Conservation (phyloP, 495 filamentous ascomycete genomes). For the Xylaria intraflava region DNA sequence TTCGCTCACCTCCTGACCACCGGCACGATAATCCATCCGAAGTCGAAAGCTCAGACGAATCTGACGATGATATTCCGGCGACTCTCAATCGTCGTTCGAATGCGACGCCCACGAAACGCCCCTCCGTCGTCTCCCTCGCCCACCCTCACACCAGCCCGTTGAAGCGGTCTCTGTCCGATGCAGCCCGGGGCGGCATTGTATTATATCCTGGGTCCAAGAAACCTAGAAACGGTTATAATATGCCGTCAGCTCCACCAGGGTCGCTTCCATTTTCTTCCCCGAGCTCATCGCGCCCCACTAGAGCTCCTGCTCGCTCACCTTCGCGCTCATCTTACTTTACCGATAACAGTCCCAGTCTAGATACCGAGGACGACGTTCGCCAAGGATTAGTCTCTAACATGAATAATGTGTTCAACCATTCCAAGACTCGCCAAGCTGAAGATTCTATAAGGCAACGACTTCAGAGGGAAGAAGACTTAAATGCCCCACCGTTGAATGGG, state of each 20-base stretch:
- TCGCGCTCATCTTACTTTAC: not conserved
- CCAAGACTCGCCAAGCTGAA: not conserved
- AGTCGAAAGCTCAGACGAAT: constrained; percentile 14
- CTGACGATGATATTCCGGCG: constrained; percentile 10
- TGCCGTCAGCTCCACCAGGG: not conserved
- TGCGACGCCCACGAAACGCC: constrained; percentile 3
- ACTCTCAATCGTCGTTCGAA: not conserved
- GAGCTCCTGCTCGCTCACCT: not conserved
- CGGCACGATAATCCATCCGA: not conserved
- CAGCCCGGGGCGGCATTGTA: not conserved
- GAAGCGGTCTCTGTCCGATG: constrained; percentile 4
- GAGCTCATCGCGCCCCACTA: not conserved
- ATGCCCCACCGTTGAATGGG: not conserved
- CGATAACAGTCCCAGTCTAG: constrained; percentile 1
- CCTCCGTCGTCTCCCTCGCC: not conserved
- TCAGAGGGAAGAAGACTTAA: not conserved
- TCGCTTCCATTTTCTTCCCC: not conserved
- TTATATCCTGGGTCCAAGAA: constrained; percentile 11
- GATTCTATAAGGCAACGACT: not conserved
- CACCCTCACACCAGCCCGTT: not conserved
- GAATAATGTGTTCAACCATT: constrained; percentile 12
- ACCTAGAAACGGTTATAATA: constrained; percentile 10
- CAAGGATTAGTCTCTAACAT: constrained; percentile 15
- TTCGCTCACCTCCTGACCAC: not conserved
- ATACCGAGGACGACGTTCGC: constrained; percentile 11